phyloP scores from a whole-genome alignment of 1,139 yeast species.

The Blastobotrys petasosporus region DNA sequence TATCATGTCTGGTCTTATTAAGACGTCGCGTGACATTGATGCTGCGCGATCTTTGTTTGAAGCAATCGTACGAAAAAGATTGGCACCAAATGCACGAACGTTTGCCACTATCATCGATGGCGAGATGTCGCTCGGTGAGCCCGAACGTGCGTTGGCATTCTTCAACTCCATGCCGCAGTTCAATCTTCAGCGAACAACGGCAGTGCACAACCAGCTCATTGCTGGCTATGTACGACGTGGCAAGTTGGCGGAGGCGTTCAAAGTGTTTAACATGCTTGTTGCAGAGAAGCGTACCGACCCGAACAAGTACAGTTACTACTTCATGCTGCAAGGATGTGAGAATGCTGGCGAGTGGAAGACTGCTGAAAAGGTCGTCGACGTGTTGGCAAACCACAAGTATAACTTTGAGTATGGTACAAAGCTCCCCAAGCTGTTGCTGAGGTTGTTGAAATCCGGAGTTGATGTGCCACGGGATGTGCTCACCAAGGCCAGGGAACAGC shows the following conservation, averaged over 20 bases:
- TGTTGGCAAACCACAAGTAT: conserved; percentile 13
- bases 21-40: conserved; percentile 42
- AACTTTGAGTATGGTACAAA: conserved; percentile 14
- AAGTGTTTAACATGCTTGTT: conserved; percentile 36
- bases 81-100: conserved; percentile 38
- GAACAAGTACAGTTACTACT: conserved; percentile 54
- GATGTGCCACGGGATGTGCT: conserved; percentile 9
- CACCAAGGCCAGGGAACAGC: background rate
- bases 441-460: conserved; percentile 5
- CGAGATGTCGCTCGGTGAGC: conserved; percentile 49
- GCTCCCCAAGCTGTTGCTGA: conserved; percentile 9
- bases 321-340: conserved; percentile 43
- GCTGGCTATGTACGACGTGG: conserved; percentile 41
- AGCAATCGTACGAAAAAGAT: conserved; percentile 36
- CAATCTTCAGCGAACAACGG: conserved; percentile 38
- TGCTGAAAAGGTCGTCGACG: conserved; percentile 39
- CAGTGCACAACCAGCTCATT: conserved; percentile 59
- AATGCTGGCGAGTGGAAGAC: conserved; percentile 33
- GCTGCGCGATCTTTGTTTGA: conserved; percentile 52
- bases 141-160: conserved; percentile 43
- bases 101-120: conserved; percentile 55
- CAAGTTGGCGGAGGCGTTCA: conserved; percentile 37
- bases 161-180: conserved; percentile 42
- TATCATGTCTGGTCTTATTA: conserved; percentile 52
- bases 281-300: conserved; percentile 36